Evolutionary conservation across 495 filamentous ascomycete genomes (phyloP), one percentile per base, ranked within the genome.

Genomic region (Cryomyces antarcticus): DNA sequence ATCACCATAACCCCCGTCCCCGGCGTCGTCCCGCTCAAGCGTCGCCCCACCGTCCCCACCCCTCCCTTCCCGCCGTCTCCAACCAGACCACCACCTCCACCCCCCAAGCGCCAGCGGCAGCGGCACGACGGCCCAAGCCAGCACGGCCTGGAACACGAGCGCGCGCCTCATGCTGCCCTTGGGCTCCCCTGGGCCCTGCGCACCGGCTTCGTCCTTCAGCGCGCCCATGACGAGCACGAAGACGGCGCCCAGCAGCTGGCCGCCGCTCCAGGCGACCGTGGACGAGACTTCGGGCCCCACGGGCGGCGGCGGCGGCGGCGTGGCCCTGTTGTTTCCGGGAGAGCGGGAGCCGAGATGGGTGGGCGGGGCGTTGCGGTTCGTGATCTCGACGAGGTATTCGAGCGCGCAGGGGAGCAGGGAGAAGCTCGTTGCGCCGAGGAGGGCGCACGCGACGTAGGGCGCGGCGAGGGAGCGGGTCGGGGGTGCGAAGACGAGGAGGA

Each of bases 221-320:
- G 78, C 82, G 53, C 83, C 80, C 59, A 80, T 79, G 33, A 82
- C 60, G 13, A 97, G 53, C 52, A 95, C 78, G 54, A 94, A 93
- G 7, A 89, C 55, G 0, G 70, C 87, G 1, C 89, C 89, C 0
- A 87, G 55, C 6, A 85, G 49, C 62, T 84, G 80, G 0, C 86
- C 87, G 11, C 79, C 80, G 7, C 70, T 70, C 89, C 88, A 96
- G 52, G 78, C 77, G 29, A 92, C 66, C 38, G 80, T 82, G 41
- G 71, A 78, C 5, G 82, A 78, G 40, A 94, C 72, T 65, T 89
- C 88, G 1, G 89, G 84, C n/a, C 75, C 77, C 27, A 87, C 75
- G 0, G 88, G 88, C n/a, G n/a, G n/a, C n/a, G n/a, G n/a, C n/a
- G n/a, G n/a, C n/a, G n/a, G n/a, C n/a, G n/a, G n/a, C n/a, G n/a